Base-by-base conservation (phyloP, 225 moss, liverwort and hornwort genomes). In the Polytrichum formosum region DNA sequence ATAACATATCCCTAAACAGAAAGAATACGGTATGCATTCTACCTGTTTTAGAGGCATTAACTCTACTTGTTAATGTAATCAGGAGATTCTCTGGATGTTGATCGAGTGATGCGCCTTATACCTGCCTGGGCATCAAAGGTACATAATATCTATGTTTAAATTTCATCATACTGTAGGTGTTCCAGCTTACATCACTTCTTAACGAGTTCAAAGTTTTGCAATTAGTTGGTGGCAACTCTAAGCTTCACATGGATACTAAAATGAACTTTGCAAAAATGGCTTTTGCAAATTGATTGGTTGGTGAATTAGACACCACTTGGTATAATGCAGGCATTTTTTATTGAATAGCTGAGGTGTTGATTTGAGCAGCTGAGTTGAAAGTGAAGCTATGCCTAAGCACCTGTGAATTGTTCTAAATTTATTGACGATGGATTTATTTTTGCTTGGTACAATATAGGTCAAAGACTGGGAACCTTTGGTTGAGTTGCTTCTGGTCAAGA, bases 41-140 rank as follows among this genome's bases (percentile, higher is more conserved):
- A n/a, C 25, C 18, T 21, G 59, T 60, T 60, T 25, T n/a, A n/a
- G 59, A 37, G 46, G 46, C 7, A 61, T 61, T 61, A 26, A 61
- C 10, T 63, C 18, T 63, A 7, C 23, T 63, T 63, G 26, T 56
- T 83, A 70, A 72, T 60, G 74, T 73, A 82, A 87, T 81, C 66
- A 75, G 77, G 84, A 53, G 69, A 82, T 82, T 76, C 83, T 35
- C 46, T 91, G 76, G 98, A 94, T 78, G 55, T 94, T 67, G 98
- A 94, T 66, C 85, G 92, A 73, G 84, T 94, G 8, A 81, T 98
- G 74, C 81, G 83, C 59, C 75, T 90, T n/a, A 69, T 91, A 65
- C 87, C 92, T 79, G 77, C 79, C 19, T 98, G 94, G 94, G 98
- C 94, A 58, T 80, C 86, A 53, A 81, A 83, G 83, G 98, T 97